Evolutionary conservation across 129 eudicot species (phyloP), one percentile per base, ranked within the genome.

Genomic region (Solidago caesia): DNA sequence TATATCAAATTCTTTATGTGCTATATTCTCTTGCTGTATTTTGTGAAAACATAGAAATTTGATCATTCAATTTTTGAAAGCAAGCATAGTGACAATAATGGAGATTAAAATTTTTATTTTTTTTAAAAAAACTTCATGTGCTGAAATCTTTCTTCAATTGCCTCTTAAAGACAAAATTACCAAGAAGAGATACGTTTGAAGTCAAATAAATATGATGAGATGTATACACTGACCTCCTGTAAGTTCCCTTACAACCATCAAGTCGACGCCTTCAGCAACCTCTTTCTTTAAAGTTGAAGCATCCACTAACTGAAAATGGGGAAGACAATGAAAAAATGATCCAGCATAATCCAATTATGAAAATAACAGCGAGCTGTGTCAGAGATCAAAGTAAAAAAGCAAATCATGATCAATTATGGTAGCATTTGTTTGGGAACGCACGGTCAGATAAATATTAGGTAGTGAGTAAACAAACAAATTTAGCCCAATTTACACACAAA

Each of bases 241-340:
- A 49, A 93, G 98, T 81, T 93, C 98, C 83, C 98, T 86, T 59
- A 93, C 96, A 72, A 93, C 97, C 97, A 93, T 93, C 81, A 93
- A 84, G 81, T 93, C 98, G 44, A 93, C 98, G 75, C 98, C 98
- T 80, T 93, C 98, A 44, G 97, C 98, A 68, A 93, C 90, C 61
- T 93, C 98, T 82, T 85, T 90, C 80, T 93, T 93, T 85, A 93
- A 79, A 42, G 97, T 90, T 71, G 98, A 90, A 72, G 96, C 91
- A 85, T 93, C 96, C 67, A 90, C 92, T 15, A 93, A 86, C 98
- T 90, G 76, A 67, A 64, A 58, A 61, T 42, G 55, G 33, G 25
- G 68, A 11, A 1, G 2, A 75, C 33, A 13, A 21, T 59, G 33
- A n/a, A 55, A 49, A 27, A 55, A 72, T 45, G 12, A 61, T 76